Evolutionary conservation across 2,329 filamentous ascomycete genomes (phyloP).

Genomic region (Trichoderma lentiforme): DNA sequence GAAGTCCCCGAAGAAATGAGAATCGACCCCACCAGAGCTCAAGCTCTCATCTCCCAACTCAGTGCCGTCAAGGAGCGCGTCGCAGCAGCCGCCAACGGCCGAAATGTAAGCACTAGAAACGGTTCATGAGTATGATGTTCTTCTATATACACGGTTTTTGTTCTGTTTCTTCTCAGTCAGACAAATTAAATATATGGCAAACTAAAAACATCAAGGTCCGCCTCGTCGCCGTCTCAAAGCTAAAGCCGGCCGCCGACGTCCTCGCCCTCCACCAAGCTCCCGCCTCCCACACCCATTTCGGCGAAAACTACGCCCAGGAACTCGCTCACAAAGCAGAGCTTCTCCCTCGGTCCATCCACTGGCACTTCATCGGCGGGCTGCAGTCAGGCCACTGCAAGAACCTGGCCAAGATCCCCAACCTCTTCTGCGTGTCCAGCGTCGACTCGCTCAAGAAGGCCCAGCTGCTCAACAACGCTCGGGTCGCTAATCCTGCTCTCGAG

Average conservation of each 20-base stretch:
- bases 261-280: conserved; percentile 70
- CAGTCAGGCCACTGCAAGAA: conserved; percentile 89
- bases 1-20: conserved; percentile 50
- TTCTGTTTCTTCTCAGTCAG: not conserved
- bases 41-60: conserved; percentile 61
- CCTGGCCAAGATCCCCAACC: conserved; percentile 80
- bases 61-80: conserved; percentile 58
- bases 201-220: conserved; percentile 55
- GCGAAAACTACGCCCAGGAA: conserved; percentile 95
- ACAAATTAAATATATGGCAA: not conserved
- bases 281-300: conserved; percentile 71
- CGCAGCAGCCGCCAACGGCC: conserved; percentile 48
- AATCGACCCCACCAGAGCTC: conserved; percentile 59
- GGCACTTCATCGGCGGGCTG: conserved; percentile 96
- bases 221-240: conserved; percentile 91
- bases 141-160: not conserved
- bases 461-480: conserved; percentile 73
- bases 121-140: not conserved
- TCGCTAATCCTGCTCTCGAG: conserved; percentile 38
- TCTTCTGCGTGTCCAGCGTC: conserved; percentile 89
- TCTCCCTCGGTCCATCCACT: conserved; percentile 72
- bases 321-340: conserved; percentile 79
- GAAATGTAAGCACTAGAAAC: conserved; percentile 45
- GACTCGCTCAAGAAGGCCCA: conserved; percentile 85
- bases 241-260: conserved; percentile 91